Base-by-base conservation (phyloP, 1,284 basidiomycete genomes). In the Tilletia walkeri region DNA sequence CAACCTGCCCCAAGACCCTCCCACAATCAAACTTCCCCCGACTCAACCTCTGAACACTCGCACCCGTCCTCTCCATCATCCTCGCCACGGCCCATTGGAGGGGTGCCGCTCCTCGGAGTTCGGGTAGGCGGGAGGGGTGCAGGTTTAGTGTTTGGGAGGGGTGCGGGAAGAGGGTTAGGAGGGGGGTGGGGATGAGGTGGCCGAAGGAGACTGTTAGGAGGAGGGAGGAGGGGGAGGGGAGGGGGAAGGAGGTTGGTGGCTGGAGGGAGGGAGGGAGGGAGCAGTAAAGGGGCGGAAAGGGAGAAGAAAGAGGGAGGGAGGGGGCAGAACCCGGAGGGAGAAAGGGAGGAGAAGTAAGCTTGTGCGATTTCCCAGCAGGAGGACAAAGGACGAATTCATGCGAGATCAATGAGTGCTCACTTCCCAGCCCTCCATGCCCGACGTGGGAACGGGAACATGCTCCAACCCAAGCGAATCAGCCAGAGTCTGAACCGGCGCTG, bases 181-280 rank as follows among this genome's bases (percentile, higher is more conserved):
- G 85, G 0, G 85, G 76, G 2, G 87, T 82, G 0, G 93, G 89
- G 30, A 97, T 87, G 72, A 97, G 91, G 67, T 93, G 90, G 0
- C 95, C 95, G 78, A 97, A 97, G 0, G 94, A 96, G 9, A 93
- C 94, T 0, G 94, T 95, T 3, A 98, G 78, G 6, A 98, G 87
- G 10, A 97, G 67, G 9, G 80, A 72, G 78, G 89, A 59, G 14
- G 54, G 41, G 36, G 67, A 12, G 69, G 34, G 45, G 69, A 74
- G 14, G 34, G 34, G 65, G 73, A 68, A 65, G 82, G 78, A 2
- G 80, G 77, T n/a, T 66, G 66, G 14, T 30, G 41, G 61, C 65
- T 53, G 70, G 41, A 45, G 41, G 6, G 41, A 45, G 41, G 9
- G 6, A 7, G 6, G 41, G 6, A 45, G 41, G 41, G 24, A 30